Conservation (phyloP, 306 rosid species). For the Echinosophora koreensis region DNA sequence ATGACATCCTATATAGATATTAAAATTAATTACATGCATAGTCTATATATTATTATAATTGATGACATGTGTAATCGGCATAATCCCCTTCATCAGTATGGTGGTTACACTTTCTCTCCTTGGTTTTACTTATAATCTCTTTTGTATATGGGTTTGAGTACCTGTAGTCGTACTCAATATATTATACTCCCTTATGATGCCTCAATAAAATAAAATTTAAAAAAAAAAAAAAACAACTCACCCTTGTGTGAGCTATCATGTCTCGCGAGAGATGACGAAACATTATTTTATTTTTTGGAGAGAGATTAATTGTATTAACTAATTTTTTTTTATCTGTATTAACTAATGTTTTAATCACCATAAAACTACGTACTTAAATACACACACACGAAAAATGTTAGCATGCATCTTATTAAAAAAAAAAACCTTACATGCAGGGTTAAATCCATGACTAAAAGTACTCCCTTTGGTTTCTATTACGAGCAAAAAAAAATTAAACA, state of each 20-base stretch:
- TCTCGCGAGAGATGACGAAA: not conserved
- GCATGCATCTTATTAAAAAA: no score
- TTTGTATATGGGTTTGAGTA: no score
- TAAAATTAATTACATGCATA: not conserved
- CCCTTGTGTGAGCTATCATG: not conserved
- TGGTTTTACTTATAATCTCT: no score
- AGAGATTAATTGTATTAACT: not conserved
- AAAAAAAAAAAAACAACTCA: conserved; percentile 59
- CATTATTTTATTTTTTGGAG: no score
- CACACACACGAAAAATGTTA: not conserved
- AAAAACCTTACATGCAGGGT: not conserved
- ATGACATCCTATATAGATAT: not conserved
- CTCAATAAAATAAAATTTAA: no score
- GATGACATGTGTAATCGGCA: not conserved
- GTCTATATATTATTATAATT: not conserved
- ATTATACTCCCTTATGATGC: no score
- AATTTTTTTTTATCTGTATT: not conserved
- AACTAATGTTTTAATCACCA: not conserved
- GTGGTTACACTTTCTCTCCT: no score
- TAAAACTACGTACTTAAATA: no score
- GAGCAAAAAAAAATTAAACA: no score
- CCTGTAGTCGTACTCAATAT: no score
- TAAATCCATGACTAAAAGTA: not conserved
- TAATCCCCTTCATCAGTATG: not conserved
- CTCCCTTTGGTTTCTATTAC: no score